These are phyloP conservation scores for Lactarius trivialis DNA, from an alignment of 768 basidiomycete genomes.

Conservation along the genomic window DNA sequence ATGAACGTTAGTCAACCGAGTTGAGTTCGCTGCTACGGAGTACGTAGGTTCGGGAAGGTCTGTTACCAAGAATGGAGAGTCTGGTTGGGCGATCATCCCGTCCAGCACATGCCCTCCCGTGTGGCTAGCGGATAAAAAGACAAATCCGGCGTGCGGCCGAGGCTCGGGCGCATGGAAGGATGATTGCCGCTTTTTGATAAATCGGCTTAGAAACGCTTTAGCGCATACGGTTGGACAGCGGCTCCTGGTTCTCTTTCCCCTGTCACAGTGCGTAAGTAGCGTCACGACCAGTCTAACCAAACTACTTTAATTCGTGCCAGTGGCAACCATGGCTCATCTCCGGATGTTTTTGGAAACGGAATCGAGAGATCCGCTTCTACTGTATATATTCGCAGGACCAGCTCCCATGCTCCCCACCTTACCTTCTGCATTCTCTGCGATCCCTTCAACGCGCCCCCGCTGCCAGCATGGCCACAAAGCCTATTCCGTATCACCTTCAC, in stretches of 20 bases:
- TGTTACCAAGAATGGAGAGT: background rate
- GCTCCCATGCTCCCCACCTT: background rate
- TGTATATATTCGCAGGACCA: background rate
- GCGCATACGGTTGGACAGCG: background rate
- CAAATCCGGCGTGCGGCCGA: background rate
- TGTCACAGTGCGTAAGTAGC: background rate
- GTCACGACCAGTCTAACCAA: background rate
- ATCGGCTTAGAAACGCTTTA: background rate
- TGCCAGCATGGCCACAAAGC: background rate
- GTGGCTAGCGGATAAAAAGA: background rate
- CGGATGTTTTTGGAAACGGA: background rate
- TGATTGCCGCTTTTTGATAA: background rate
- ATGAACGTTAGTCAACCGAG: background rate
- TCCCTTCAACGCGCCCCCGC: background rate
- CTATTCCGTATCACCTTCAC: conserved; percentile 1
- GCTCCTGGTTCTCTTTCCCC: background rate
- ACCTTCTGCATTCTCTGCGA: background rate
- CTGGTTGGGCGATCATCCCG: background rate
- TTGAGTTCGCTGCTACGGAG: background rate
- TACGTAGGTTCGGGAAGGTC: too few relatives aligned
- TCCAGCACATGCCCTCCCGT: background rate
- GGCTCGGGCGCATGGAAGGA: background rate
- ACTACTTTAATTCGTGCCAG: background rate
- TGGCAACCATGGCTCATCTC: background rate
- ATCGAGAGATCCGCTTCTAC: background rate